Percentiles rank a stretch among this genome's conserved stretches.
phyloP scores from a whole-genome alignment of 2,329 filamentous ascomycete species.

The Nannizziopsis arthrosporioides region DNA sequence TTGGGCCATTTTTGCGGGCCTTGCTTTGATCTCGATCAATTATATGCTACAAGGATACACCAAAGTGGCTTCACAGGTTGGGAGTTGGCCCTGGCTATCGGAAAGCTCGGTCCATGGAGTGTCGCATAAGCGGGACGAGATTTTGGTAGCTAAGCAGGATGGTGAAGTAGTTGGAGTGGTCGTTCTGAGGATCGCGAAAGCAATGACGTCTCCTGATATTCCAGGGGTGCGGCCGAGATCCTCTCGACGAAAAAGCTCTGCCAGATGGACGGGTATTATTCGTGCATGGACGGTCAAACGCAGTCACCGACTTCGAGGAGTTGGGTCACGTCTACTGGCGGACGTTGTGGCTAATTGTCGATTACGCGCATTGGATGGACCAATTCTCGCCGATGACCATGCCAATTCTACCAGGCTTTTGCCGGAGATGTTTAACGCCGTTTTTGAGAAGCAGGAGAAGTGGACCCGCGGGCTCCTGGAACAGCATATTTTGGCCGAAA shows the following conservation, averaged over 20 bases:
- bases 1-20: slow-evolving; percentile 50
- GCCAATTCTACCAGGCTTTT: slow-evolving; percentile 59
- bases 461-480: slow-evolving; percentile 38
- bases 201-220: slow-evolving; percentile 11
- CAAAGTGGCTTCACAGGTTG: slow-evolving; percentile 47
- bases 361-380: slow-evolving; percentile 56
- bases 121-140: slow-evolving; percentile 41
- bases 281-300: slow-evolving; percentile 70
- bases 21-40: slow-evolving; percentile 50
- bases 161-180: slow-evolving; percentile 58
- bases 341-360: slow-evolving; percentile 58
- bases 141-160: slow-evolving; percentile 53
- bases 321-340: slow-evolving; percentile 60
- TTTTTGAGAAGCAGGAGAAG: slow-evolving; percentile 49
- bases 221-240: slow-evolving; percentile 10
- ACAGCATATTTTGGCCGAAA: slow-evolving; percentile 19
- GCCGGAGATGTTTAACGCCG: slow-evolving; percentile 50
- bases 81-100: slow-evolving; percentile 50
- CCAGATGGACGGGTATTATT: slow-evolving; percentile 43
- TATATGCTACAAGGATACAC: slow-evolving; percentile 53
- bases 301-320: slow-evolving; percentile 56
- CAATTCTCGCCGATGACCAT: slow-evolving; percentile 62
- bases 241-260: slow-evolving; percentile 14
- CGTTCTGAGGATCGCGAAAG: slow-evolving; percentile 39
- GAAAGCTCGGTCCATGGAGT: slow-evolving; percentile 23